These are phyloP conservation scores for Pseudogymnoascus sp. DNA, from an alignment of 2,329 filamentous ascomycete genomes.

Conservation along the genomic window DNA sequence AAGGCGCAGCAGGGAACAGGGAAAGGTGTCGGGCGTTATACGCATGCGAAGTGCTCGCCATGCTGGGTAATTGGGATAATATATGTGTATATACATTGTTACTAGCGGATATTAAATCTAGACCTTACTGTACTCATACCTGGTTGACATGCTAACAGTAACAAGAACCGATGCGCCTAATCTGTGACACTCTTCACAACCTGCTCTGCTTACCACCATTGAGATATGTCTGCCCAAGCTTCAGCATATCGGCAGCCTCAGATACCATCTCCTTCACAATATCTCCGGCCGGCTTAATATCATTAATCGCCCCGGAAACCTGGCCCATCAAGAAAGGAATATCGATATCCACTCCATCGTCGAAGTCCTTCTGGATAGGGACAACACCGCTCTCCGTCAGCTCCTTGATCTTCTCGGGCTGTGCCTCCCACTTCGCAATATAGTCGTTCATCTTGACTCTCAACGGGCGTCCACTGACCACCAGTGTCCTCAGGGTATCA, in stretches of 20 bases:
- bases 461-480: constrained; percentile 73
- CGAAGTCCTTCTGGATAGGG: constrained; percentile 75
- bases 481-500: constrained; percentile 75
- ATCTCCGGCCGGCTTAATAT: constrained; percentile 70
- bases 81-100: constrained; percentile 2
- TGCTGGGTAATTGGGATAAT: constrained; percentile 17
- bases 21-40: constrained; percentile 19
- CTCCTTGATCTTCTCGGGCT: constrained; percentile 66
- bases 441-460: constrained; percentile 79
- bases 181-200: constrained; percentile 16
- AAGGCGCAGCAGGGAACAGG: neutral
- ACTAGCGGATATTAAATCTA: neutral
- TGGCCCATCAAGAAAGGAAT: constrained; percentile 90
- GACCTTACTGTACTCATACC: constrained; percentile 3
- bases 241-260: constrained; percentile 64
- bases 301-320: constrained; percentile 70
- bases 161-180: neutral
- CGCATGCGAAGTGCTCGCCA: constrained; percentile 30
- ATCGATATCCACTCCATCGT: constrained; percentile 75
- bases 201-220: constrained; percentile 31
- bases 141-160: constrained; percentile 8
- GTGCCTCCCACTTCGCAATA: constrained; percentile 69
- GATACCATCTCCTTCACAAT: constrained; percentile 90
- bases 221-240: constrained; percentile 54
- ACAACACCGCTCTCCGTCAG: constrained; percentile 71